Evolutionary conservation across 139 green algal genomes (phyloP).

Genomic region (Zygnema circumcarinatum): DNA sequence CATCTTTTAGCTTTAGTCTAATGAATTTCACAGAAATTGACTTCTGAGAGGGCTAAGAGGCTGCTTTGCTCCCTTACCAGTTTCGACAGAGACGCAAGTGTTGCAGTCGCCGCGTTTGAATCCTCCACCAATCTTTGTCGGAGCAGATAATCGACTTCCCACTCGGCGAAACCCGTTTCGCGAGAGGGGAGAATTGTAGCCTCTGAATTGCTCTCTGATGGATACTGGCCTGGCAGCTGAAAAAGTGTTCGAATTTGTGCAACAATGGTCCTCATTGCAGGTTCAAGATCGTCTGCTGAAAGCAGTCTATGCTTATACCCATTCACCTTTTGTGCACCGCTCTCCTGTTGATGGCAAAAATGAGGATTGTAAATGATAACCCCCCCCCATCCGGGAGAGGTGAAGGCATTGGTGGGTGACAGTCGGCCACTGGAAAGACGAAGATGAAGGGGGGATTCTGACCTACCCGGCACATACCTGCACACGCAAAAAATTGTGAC

Average conservation of each 20-base stretch:
- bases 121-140: conserved; percentile 19
- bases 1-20: too few species aligned
- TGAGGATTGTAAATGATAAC: conserved; percentile 42
- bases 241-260: conserved; percentile 48
- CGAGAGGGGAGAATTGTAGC: neutral
- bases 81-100: conserved; percentile 26
- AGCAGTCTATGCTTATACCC: conserved; percentile 23
- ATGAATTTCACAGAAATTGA: too few species aligned
- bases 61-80: too few species aligned
- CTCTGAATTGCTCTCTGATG: neutral
- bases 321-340: neutral
- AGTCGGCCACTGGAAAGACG: conserved; percentile 44
- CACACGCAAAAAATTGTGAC: neutral
- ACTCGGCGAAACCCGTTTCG: conserved; percentile 25
- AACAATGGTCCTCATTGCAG: conserved; percentile 35
- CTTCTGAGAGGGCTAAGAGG: too few species aligned
- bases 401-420: conserved; percentile 55
- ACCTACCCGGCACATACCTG: conserved; percentile 36
- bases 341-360: neutral
- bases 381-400: conserved; percentile 26
- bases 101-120: neutral
- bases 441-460: conserved; percentile 41
- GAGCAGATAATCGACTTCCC: conserved; percentile 55
- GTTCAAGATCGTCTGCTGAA: conserved; percentile 5
- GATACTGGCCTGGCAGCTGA: neutral